Evolutionary conservation across 2,329 filamentous ascomycete genomes (phyloP).

Genomic region (Botrytis sinoallii): DNA sequence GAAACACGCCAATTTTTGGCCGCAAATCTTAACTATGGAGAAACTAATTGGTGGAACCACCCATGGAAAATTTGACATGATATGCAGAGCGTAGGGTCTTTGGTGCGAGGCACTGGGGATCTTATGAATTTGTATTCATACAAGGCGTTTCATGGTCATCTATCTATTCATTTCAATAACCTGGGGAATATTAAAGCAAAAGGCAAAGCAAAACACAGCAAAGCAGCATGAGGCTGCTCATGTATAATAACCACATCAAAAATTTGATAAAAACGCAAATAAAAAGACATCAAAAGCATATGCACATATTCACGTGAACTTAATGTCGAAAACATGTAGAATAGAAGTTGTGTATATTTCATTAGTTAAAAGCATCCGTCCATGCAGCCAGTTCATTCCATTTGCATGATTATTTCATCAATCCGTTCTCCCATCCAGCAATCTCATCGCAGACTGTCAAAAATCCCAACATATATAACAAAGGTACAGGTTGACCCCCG

Average conservation of each 20-base stretch:
- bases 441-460: background rate
- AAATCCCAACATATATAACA: slow-evolving; percentile 10
- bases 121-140: slow-evolving; percentile 8
- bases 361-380: background rate
- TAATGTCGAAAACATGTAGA: background rate
- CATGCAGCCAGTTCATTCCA: background rate
- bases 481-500: slow-evolving; percentile 14
- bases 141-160: slow-evolving; percentile 20
- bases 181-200: background rate
- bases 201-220: background rate
- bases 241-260: slow-evolving; percentile 4
- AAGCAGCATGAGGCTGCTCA: background rate
- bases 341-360: slow-evolving; percentile 4
- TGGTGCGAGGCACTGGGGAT: background rate
- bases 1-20: background rate
- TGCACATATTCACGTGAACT: background rate
- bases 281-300: background rate
- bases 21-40: background rate
- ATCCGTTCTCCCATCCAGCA: background rate
- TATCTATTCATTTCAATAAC: slow-evolving; percentile 5
- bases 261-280: background rate
- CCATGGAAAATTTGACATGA: background rate
- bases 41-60: background rate
- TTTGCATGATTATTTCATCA: background rate
- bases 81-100: background rate